phyloP scores from a whole-genome alignment of 2,329 filamentous ascomycete genomes.

The Colletotrichum trifolii region DNA sequence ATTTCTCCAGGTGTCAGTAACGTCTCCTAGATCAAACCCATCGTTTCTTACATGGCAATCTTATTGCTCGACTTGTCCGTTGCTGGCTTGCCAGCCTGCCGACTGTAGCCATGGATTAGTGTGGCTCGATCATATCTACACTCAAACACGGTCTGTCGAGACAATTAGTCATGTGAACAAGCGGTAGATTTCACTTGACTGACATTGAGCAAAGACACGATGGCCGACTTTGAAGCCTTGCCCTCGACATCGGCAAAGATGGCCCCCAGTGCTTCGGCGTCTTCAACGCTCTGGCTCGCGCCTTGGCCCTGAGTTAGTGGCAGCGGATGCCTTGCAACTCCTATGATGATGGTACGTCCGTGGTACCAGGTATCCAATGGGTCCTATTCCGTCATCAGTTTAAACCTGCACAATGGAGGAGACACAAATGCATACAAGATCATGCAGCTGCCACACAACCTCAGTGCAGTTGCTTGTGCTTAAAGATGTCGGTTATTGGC shows the following conservation, averaged over 20 bases:
- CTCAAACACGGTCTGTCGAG: conserved; percentile 38
- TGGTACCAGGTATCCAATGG: conserved; percentile 50
- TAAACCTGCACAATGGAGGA: not conserved
- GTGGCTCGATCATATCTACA: conserved; percentile 50
- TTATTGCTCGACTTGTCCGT: conserved; percentile 41
- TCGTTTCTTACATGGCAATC: conserved; percentile 15
- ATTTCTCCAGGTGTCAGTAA: conserved; percentile 46
- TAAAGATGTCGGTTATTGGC: too few species aligned
- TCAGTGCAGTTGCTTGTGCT: too few species aligned
- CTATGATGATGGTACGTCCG: conserved; percentile 36
- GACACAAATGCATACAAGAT: not conserved
- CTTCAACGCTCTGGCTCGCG: conserved; percentile 54
- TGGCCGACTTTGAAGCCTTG: conserved; percentile 34
- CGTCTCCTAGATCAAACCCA: too few species aligned
- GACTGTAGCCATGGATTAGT: conserved; percentile 54
- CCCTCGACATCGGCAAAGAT: conserved; percentile 41
- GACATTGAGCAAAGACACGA: conserved; percentile 39
- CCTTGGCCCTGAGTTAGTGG: conserved; percentile 56
- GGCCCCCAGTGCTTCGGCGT: conserved; percentile 50
- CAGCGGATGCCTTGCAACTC: conserved; percentile 41
- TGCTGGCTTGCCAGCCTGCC: conserved; percentile 53
- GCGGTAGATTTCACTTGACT: too few species aligned
- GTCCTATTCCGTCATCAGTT: conserved; percentile 39
- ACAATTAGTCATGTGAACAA: too few species aligned
- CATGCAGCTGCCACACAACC: too few species aligned